Evolutionary conservation across 306 rosid genomes (phyloP), one percentile per base, ranked within the genome.

Genomic region (Cicer judaicum): DNA sequence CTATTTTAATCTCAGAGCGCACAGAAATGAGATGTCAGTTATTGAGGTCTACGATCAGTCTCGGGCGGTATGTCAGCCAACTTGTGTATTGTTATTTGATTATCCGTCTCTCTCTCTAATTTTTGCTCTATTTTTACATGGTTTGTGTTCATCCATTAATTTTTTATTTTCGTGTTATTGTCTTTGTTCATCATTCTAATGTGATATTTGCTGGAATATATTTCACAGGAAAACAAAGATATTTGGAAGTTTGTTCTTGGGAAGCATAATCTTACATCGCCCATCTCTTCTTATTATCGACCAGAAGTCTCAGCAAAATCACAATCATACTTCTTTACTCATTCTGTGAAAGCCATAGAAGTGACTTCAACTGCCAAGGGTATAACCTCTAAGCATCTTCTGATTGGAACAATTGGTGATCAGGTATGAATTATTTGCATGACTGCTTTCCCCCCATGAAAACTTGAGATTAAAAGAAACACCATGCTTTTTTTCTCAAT

Each of bases 1-100:
- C 89, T 95, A 95, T 87, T 95, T 92, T 69, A 95, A 95, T 80
- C 96, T 95, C 75, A 92, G 93, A 84, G 99, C 98, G 42, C 99
- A 95, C 87, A 89, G 98, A 92, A 86, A 85, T 57, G 99, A 95
- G 92, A 90, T 92, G 91, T 90, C 99, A 55, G 96, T 95, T 65
- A 79, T 95, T n/a, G 99, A 95, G 87, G 82, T 95, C 80, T 95
- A 90, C 50, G 99, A 95, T 84, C 96, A 90, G 81, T 92, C 99
- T 62, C 92, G 98, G 16, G 99, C 91, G 87, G 98, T 93, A 94
- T 68, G 96, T 66, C 53, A 71, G 76, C 64, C 21, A 74, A 64
- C 87, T 85, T 69, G 57, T 70, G 15, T 55, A 38, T 59, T 48
- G 80, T 66, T 29, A 13, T 78, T 49, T 68, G 11, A 49, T 66